Conservation (phyloP, 305 asterid species). For the Nicotiana rustica region DNA sequence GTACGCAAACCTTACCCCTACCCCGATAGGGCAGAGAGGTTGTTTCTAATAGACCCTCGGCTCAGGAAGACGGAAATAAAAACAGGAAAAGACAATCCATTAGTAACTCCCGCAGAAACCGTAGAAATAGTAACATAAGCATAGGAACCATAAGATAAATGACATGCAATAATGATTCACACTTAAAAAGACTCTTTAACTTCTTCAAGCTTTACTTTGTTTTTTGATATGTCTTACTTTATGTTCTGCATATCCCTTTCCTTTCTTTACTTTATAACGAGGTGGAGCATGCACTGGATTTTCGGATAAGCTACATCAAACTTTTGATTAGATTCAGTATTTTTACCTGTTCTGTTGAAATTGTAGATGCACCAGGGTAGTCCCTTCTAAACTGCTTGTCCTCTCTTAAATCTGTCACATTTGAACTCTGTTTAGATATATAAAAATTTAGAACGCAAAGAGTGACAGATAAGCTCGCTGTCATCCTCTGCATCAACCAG, state of each 20-base stretch:
- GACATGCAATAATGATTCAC: neutral
- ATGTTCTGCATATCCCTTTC: neutral
- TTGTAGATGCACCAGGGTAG: slow-evolving; percentile 84
- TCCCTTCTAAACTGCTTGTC: slow-evolving; percentile 82
- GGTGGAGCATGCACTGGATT: neutral
- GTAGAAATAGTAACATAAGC: no score
- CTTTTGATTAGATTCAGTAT: neutral
- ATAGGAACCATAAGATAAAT: no score
- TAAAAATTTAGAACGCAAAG: neutral
- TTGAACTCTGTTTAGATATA: slow-evolving; percentile 17
- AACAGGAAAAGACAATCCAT: no score
- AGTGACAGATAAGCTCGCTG: neutral
- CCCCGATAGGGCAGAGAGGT: no score
- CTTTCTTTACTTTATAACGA: slow-evolving; percentile 9
- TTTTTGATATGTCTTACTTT: neutral
- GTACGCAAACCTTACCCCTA: no score
- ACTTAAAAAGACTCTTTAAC: neutral
- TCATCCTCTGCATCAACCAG: neutral
- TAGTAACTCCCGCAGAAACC: no score
- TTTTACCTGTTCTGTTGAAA: slow-evolving; percentile 76
- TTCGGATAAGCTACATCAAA: neutral
- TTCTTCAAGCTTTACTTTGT: neutral
- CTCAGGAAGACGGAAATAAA: no score
- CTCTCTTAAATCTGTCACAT: slow-evolving; percentile 72
- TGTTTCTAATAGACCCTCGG: no score